phyloP scores from a whole-genome alignment of 2,329 filamentous ascomycete species.

The Claviceps monticola region DNA sequence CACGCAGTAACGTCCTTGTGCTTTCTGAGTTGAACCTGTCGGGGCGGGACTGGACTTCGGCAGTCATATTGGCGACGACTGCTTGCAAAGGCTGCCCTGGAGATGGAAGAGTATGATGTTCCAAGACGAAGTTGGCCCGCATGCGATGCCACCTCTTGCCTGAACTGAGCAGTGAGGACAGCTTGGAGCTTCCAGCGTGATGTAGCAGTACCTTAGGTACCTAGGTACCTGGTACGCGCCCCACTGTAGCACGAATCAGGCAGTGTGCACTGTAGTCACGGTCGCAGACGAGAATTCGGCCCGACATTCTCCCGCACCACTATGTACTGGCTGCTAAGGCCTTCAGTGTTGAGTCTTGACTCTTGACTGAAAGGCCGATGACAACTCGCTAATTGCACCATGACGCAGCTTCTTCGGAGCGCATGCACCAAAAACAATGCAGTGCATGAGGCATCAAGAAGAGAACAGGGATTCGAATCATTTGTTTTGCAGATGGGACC shows the following conservation, averaged over 20 bases:
- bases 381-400: background rate
- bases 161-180: conserved; percentile 22
- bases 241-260: background rate
- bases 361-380: background rate
- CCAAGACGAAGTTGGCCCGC: conserved; percentile 9
- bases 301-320: conserved; percentile 1
- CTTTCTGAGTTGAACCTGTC: conserved; percentile 70
- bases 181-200: conserved; percentile 27
- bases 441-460: background rate
- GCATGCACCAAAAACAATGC: background rate
- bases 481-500: background rate
- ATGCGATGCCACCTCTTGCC: conserved; percentile 2
- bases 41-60: conserved; percentile 38
- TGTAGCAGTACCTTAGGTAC: background rate
- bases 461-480: background rate
- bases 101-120: conserved; percentile 22
- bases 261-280: background rate
- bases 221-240: background rate
- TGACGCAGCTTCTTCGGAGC: background rate
- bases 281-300: background rate
- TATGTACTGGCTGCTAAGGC: too few species aligned
- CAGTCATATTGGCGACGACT: conserved; percentile 30
- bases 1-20: conserved; percentile 70
- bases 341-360: too few species aligned
- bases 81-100: conserved; percentile 16